Base-by-base conservation (phyloP, 2,329 filamentous ascomycete genomes). In the Cladosporium cucumerinum region DNA sequence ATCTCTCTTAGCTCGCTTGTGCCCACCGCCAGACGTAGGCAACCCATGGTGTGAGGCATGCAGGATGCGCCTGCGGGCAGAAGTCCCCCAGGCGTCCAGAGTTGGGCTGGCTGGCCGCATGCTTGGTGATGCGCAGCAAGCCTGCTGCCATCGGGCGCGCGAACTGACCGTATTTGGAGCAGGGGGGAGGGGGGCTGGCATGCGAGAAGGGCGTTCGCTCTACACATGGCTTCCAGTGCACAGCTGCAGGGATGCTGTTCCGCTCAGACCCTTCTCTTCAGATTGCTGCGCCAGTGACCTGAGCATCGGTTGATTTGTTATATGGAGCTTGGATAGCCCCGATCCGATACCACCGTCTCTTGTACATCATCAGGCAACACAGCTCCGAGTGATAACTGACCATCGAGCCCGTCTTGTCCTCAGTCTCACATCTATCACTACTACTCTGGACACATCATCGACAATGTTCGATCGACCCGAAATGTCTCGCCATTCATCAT, bases 401-500 rank as follows among this genome's bases (percentile, higher is more conserved):
- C 18, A 61, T 34, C 34, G 39, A 57, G 36, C 52, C 11, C 32
- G 30, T 34, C n/a, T 55, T 62, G 30, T 34, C 54, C 25, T 14
- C 28, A 26, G 25, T 43, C 34, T 48, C 21, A 51, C 11, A 57
- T 32, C 30, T 12, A 30, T 28, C 36, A 32, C 14, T 32, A 48
- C 18, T 18, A 28, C 26, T 23, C 30, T 55, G 26, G 34, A 51
- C 61, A 57, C 57, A 54, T 25, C 51, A 57, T 51, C 36, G 25
- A 61, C 43, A 60, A 72, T 73, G 70, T 70, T 72, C 66, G 64
- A 72, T 60, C 68, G 68, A 68, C 58, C 71, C 58, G 69, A 64
- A 69, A 81, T 82, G 81, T 76, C 80, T 64, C 74, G 79, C 73
- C 78, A 80, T 73, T 75, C 78, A 46, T 71, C 72, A 67, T 82